Percentiles rank a stretch among this genome's conserved stretches.
Evolutionary conservation across 2,329 filamentous ascomycete genomes (phyloP).

Genomic region (Furcasterigmium furcatum): DNA sequence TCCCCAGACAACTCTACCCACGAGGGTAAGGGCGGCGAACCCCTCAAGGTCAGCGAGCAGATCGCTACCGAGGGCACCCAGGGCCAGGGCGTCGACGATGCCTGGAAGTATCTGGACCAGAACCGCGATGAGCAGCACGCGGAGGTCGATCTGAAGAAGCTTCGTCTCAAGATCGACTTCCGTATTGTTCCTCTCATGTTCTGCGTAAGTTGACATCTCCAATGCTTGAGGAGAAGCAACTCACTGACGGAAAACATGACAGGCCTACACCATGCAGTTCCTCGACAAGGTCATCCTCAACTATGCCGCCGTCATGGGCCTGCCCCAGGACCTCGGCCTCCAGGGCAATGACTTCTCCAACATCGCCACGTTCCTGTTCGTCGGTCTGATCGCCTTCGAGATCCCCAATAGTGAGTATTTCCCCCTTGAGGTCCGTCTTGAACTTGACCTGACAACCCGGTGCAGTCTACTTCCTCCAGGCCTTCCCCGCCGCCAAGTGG

Average conservation of each 20-base stretch:
- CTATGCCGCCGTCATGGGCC: conserved; percentile 65
- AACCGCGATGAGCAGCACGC: conserved; percentile 29
- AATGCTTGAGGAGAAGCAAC: too few species aligned
- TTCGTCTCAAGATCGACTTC: conserved; percentile 55
- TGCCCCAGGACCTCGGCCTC: conserved; percentile 51
- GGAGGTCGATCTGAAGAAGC: conserved; percentile 35
- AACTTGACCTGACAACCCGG: too few species aligned
- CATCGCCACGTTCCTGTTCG: conserved; percentile 59
- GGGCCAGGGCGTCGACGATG: conserved; percentile 32
- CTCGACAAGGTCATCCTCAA: conserved; percentile 64
- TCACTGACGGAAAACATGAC: too few species aligned
- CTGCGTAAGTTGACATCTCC: conserved; percentile 13
- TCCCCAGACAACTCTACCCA: conserved; percentile 15
- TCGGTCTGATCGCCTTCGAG: conserved; percentile 57
- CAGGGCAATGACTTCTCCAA: conserved; percentile 60
- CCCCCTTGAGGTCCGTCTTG: too few species aligned
- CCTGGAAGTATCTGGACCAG: conserved; percentile 41
- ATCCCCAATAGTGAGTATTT: conserved; percentile 57
- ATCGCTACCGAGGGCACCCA: conserved; percentile 7
- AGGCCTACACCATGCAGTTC: conserved; percentile 59
- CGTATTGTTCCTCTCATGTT: conserved; percentile 61
- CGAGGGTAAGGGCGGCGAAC: conserved; percentile 4
- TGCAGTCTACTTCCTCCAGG: conserved; percentile 55
- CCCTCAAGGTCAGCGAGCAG: conserved; percentile 9
- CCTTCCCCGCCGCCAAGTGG: conserved; percentile 58